Conservation (phyloP, 352 stramenopile species). For the Aphanomyces invadans region DNA sequence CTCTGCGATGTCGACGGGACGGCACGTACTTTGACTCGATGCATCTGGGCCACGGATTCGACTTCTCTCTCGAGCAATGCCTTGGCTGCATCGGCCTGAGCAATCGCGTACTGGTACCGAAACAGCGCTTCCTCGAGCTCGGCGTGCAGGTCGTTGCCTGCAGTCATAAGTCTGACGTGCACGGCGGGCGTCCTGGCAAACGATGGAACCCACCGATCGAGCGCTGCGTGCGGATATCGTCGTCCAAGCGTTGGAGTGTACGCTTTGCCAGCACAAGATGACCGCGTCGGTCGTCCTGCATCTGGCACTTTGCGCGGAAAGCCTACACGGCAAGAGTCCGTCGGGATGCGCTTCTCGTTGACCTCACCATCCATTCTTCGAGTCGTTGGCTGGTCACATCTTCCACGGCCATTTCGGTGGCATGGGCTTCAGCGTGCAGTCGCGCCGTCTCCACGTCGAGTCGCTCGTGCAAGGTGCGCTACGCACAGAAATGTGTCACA, state of each 20-base stretch:
- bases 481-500: too few relatives aligned
- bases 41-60: neutral
- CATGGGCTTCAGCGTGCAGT: neutral
- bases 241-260: conserved; percentile 2
- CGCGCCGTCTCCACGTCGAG: neutral
- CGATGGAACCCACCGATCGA: too few relatives aligned
- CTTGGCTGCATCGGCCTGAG: neutral
- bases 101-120: conserved; percentile 5
- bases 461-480: neutral
- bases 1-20: too few relatives aligned
- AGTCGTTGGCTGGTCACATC: conserved; percentile 2
- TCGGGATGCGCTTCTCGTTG: neutral
- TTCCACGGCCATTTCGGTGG: neutral
- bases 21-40: conserved; percentile 2
- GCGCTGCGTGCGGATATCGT: neutral
- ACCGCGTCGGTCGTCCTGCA: neutral
- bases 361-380: conserved; percentile 17
- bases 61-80: neutral
- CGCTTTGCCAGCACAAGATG: conserved; percentile 2
- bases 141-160: conserved; percentile 1
- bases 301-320: neutral
- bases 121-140: neutral
- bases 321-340: neutral
- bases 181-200: too few relatives aligned
- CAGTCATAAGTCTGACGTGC: neutral